Evolutionary conservation across 768 basidiomycete species (phyloP).

Genomic region (Podaxis pistillaris): DNA sequence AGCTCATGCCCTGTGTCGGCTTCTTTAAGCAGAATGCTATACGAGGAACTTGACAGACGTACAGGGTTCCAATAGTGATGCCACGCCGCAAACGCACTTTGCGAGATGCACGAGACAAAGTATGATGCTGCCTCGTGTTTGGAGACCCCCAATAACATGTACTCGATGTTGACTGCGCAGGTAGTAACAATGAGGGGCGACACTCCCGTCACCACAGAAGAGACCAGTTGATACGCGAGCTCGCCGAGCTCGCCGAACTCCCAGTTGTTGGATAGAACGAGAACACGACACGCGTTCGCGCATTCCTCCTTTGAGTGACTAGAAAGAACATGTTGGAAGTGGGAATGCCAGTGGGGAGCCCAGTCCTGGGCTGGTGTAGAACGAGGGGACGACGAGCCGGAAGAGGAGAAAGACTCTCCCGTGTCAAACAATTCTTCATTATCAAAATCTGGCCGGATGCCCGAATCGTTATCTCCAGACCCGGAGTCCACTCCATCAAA

Average conservation of each 20-base stretch:
- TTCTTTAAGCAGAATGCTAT: background rate
- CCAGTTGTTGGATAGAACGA: conserved; percentile 7
- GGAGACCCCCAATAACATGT: conserved; percentile 4
- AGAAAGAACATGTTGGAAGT: background rate
- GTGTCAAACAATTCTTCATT: conserved; percentile 1
- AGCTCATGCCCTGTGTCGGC: background rate
- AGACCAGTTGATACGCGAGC: conserved; percentile 8
- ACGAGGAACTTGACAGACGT: background rate
- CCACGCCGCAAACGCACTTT: conserved; percentile 11
- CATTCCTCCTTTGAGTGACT: conserved; percentile 5
- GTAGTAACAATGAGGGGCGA: background rate
- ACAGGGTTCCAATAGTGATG: conserved; percentile 15
- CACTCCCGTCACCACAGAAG: background rate
- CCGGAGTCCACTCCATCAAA: background rate
- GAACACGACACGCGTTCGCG: background rate
- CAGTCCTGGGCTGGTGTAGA: conserved; percentile 3
- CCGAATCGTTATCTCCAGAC: background rate
- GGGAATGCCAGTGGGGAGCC: background rate
- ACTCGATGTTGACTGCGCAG: conserved; percentile 1
- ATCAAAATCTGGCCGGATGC: conserved; percentile 2
- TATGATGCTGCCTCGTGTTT: conserved; percentile 5
- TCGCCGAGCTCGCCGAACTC: background rate
- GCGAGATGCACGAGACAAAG: conserved; percentile 10
- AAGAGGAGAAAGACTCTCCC: conserved; percentile 1
- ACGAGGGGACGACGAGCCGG: background rate